Evolutionary conservation across 2,329 filamentous ascomycete species (phyloP).

Genomic region (Ophiosphaerella korrae): DNA sequence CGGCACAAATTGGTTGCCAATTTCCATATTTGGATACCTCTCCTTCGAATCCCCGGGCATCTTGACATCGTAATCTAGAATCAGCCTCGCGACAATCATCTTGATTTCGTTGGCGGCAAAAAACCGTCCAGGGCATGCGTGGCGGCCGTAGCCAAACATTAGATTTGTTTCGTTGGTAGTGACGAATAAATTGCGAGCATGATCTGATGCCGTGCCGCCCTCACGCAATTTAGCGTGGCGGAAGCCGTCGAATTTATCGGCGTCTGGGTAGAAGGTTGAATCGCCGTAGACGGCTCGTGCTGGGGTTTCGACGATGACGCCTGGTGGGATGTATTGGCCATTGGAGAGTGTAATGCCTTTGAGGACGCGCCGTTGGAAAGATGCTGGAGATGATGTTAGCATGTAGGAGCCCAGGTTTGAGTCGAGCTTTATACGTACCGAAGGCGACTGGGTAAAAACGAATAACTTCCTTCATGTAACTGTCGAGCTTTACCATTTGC

Average conservation of each 20-base stretch:
- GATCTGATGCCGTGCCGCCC: slow-evolving; percentile 22
- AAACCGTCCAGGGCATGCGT: slow-evolving; percentile 42
- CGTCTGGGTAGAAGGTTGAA: slow-evolving; percentile 23
- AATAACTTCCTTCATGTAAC: slow-evolving; percentile 44
- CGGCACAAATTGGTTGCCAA: slow-evolving; percentile 12
- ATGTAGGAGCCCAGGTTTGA: not conserved
- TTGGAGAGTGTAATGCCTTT: slow-evolving; percentile 60
- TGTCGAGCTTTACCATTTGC: slow-evolving; percentile 44
- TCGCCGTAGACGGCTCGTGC: slow-evolving; percentile 35
- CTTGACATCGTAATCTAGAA: slow-evolving; percentile 37
- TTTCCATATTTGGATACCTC: slow-evolving; percentile 20
- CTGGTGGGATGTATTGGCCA: slow-evolving; percentile 54
- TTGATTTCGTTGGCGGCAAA: slow-evolving; percentile 44
- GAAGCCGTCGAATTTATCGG: slow-evolving; percentile 38
- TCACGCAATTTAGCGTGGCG: slow-evolving; percentile 38
- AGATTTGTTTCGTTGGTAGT: slow-evolving; percentile 32
- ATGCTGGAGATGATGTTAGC: slow-evolving; percentile 22
- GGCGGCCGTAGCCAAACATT: slow-evolving; percentile 37
- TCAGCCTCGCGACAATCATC: slow-evolving; percentile 34
- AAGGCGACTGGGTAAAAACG: slow-evolving; percentile 31
- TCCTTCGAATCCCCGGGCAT: slow-evolving; percentile 22
- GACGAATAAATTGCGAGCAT: slow-evolving; percentile 41
- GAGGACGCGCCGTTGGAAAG: slow-evolving; percentile 59
- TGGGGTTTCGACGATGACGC: slow-evolving; percentile 40
- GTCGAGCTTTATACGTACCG: slow-evolving; percentile 17